Conservation (phyloP, 1,139 yeast species). For the Pichia sp. region DNA sequence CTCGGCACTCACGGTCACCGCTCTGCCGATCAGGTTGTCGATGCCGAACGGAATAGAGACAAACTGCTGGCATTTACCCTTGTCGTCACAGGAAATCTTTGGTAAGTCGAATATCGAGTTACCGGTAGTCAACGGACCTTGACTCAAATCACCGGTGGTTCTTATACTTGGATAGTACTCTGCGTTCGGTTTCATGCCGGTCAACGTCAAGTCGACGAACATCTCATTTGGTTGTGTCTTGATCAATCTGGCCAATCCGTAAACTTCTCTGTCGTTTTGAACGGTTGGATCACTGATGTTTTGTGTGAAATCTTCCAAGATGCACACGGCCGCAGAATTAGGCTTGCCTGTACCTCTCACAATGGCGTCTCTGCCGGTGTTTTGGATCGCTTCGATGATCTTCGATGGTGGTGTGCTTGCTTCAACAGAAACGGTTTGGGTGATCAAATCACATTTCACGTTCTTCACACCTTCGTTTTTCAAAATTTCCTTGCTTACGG, state of each 20-base stretch:
- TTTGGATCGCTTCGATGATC: slow-evolving; percentile 63
- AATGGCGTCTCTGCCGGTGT: slow-evolving; percentile 82
- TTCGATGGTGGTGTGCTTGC: slow-evolving; percentile 72
- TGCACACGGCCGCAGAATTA: slow-evolving; percentile 89
- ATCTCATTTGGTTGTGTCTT: slow-evolving; percentile 51
- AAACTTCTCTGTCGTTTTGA: slow-evolving; percentile 56
- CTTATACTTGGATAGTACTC: slow-evolving; percentile 69
- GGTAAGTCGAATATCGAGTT: slow-evolving; percentile 44
- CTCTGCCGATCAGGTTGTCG: slow-evolving; percentile 73
- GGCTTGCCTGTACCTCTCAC: slow-evolving; percentile 89
- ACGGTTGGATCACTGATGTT: slow-evolving; percentile 19
- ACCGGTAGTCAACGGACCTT: slow-evolving; percentile 76
- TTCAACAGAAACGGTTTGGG: slow-evolving; percentile 59
- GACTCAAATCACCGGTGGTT: slow-evolving; percentile 69
- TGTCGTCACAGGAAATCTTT: slow-evolving; percentile 33
- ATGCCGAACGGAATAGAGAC: slow-evolving; percentile 57
- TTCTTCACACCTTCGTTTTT: slow-evolving; percentile 45
- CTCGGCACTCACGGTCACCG: slow-evolving; percentile 52
- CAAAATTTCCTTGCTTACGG: slow-evolving; percentile 53
- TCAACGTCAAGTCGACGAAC: slow-evolving; percentile 75
- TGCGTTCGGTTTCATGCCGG: slow-evolving; percentile 58
- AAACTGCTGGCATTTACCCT: slow-evolving; percentile 56
- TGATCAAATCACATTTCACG: slow-evolving; percentile 50
- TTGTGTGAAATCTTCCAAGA: slow-evolving; percentile 67
- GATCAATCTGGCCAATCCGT: slow-evolving; percentile 89